Evolutionary conservation across 2,329 filamentous ascomycete genomes (phyloP).

Genomic region (Claviceps sorghi): DNA sequence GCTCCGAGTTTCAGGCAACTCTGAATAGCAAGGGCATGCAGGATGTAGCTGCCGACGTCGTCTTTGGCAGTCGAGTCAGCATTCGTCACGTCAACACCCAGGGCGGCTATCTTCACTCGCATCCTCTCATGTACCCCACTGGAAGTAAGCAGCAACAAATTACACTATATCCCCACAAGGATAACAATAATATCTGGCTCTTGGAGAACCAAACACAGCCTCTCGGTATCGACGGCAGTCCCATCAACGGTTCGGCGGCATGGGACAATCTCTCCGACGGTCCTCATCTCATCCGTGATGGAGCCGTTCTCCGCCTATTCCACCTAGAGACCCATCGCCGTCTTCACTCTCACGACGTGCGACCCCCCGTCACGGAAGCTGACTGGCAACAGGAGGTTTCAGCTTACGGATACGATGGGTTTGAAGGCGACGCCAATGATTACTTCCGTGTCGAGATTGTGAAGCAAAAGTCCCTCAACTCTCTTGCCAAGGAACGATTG

Average conservation of each 20-base stretch:
- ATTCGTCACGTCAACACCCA: constrained; percentile 95
- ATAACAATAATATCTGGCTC: constrained; percentile 92
- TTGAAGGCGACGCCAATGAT: constrained; percentile 93
- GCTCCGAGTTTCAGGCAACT: constrained; percentile 95
- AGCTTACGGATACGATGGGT: constrained; percentile 93
- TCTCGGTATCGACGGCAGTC: constrained; percentile 56
- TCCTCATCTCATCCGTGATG: constrained; percentile 58
- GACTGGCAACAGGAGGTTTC: constrained; percentile 96
- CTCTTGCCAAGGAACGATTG: constrained; percentile 66
- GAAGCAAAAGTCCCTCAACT: constrained; percentile 69
- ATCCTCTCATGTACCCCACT: constrained; percentile 91
- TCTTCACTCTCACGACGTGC: constrained; percentile 90
- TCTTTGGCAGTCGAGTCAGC: constrained; percentile 70
- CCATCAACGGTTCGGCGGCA: constrained; percentile 65
- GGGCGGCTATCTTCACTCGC: constrained; percentile 93
- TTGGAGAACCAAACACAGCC: constrained; percentile 95
- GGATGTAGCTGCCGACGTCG: constrained; percentile 83
- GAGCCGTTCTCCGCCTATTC: constrained; percentile 67
- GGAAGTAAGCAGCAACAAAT: constrained; percentile 98
- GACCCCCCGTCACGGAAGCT: constrained; percentile 69
- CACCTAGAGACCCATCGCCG: constrained; percentile 73
- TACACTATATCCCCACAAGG: constrained; percentile 96
- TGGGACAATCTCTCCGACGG: constrained; percentile 61
- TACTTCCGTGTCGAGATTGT: constrained; percentile 90
- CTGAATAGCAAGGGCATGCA: constrained; percentile 95